Conservation (phyloP, 805 yeast species). For the Cephaloascus albidus region DNA sequence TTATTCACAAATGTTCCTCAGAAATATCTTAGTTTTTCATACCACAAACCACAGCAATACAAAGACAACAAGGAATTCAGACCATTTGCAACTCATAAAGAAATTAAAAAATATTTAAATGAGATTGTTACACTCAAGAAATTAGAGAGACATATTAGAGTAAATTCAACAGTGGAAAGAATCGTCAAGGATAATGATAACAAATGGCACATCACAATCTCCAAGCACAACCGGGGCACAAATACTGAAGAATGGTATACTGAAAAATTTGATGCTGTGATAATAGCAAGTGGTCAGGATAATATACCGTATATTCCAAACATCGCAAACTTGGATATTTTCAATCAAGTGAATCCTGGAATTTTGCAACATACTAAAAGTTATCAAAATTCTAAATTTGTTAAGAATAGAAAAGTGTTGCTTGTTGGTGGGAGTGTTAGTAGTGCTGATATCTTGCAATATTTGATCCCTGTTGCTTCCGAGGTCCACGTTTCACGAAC, state of each 20-base stretch:
- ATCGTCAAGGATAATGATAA: slow-evolving; percentile 16
- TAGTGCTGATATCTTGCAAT: slow-evolving; percentile 34
- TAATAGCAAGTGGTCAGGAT: slow-evolving; percentile 57
- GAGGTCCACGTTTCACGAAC: slow-evolving; percentile 6
- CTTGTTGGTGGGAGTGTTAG: slow-evolving; percentile 34
- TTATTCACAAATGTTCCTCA: slow-evolving; percentile 33
- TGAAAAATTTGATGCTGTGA: slow-evolving; percentile 50
- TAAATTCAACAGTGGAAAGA: slow-evolving; percentile 28
- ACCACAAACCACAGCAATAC: slow-evolving; percentile 10
- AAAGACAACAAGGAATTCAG: neutral
- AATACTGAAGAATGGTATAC: slow-evolving; percentile 27
- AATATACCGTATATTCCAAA: slow-evolving; percentile 54
- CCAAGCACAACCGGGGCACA: slow-evolving; percentile 2
- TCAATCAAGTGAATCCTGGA: slow-evolving; percentile 32
- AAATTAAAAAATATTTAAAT: too few species aligned
- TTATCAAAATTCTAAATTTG: slow-evolving; percentile 39
- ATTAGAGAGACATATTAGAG: slow-evolving; percentile 21
- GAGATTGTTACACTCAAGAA: slow-evolving; percentile 8
- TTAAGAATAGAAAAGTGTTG: slow-evolving; percentile 27
- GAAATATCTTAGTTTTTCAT: slow-evolving; percentile 25
- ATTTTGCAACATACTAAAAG: slow-evolving; percentile 49
- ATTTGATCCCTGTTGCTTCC: slow-evolving; percentile 15
- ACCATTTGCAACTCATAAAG: neutral
- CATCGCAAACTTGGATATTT: slow-evolving; percentile 41
- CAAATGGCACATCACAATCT: slow-evolving; percentile 28